Evolutionary conservation across 768 basidiomycete species (phyloP).

Genomic region (Rhizopogon roseolus): DNA sequence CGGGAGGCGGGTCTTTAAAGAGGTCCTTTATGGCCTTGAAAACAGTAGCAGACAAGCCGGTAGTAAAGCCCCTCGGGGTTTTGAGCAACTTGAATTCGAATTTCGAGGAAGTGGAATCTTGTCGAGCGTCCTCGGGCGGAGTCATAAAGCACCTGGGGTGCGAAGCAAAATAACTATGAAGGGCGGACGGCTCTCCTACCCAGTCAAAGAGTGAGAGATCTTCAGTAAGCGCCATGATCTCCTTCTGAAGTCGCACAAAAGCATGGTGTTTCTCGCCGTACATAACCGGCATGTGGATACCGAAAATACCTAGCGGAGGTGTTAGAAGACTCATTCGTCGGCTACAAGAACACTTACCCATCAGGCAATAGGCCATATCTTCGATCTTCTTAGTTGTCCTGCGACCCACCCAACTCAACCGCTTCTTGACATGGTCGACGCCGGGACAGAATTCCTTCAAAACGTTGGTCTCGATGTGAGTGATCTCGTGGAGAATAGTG

Average conservation of each 20-base stretch:
- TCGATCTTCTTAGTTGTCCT: slow-evolving; percentile 15
- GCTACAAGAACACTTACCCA: not conserved
- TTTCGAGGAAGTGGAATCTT: not conserved
- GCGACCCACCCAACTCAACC: slow-evolving; percentile 21
- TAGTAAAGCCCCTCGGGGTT: slow-evolving; percentile 4
- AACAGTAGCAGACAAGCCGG: slow-evolving; percentile 10
- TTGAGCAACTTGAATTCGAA: slow-evolving; percentile 7
- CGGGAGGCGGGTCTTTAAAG: slow-evolving; percentile 19
- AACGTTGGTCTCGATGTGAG: slow-evolving; percentile 13
- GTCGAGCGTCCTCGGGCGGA: not conserved
- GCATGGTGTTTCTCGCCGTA: slow-evolving; percentile 25
- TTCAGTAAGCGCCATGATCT: slow-evolving; percentile 19
- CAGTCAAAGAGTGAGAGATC: slow-evolving; percentile 22
- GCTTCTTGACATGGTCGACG: slow-evolving; percentile 20
- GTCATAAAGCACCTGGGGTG: slow-evolving; percentile 17
- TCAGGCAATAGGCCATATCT: slow-evolving; percentile 3
- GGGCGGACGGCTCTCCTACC: slow-evolving; percentile 13
- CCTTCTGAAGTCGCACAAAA: slow-evolving; percentile 22
- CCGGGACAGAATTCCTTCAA: slow-evolving; percentile 20
- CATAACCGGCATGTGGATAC: slow-evolving; percentile 21
- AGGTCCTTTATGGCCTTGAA: slow-evolving; percentile 14
- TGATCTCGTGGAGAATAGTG: not conserved
- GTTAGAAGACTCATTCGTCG: slow-evolving; percentile 1
- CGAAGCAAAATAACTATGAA: slow-evolving; percentile 21
- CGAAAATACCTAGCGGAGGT: slow-evolving; percentile 15